Evolutionary conservation across 768 basidiomycete species (phyloP).

Genomic region (Butyriboletus loyo): DNA sequence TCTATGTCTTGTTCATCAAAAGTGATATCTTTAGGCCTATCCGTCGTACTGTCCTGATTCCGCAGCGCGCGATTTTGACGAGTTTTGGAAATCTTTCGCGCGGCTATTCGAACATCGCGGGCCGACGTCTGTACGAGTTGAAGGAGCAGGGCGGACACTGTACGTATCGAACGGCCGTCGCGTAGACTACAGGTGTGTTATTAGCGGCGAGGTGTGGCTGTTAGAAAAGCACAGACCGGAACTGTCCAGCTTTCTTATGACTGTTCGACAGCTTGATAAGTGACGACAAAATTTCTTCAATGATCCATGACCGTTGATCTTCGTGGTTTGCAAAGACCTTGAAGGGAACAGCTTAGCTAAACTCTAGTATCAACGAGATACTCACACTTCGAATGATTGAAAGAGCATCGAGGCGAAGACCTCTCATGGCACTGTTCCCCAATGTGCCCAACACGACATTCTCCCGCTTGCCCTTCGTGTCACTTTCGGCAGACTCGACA

Average conservation of each 20-base stretch:
- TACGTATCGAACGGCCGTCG: constrained; percentile 89
- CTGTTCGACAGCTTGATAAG: constrained; percentile 87
- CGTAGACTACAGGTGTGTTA: constrained; percentile 56
- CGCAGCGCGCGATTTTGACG: constrained; percentile 62
- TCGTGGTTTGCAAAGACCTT: constrained; percentile 92
- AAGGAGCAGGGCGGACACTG: constrained; percentile 87
- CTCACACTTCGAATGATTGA: constrained; percentile 82
- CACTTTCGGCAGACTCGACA: constrained; percentile 61
- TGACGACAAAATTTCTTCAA: constrained; percentile 93
- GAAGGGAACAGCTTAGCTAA: constrained; percentile 3
- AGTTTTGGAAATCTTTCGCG: constrained; percentile 55
- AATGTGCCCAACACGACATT: constrained; percentile 59
- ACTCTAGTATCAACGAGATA: background rate
- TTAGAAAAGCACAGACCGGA: constrained; percentile 52
- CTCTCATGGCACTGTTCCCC: constrained; percentile 78
- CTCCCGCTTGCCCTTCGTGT: constrained; percentile 55
- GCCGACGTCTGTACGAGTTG: constrained; percentile 97
- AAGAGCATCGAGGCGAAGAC: constrained; percentile 76
- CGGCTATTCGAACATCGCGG: constrained; percentile 77
- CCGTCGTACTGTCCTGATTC: constrained; percentile 56
- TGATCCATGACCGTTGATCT: constrained; percentile 91
- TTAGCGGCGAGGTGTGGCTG: background rate
- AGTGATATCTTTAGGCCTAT: constrained; percentile 49
- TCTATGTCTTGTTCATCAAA: constrained; percentile 69
- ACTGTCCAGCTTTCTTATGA: constrained; percentile 88